A percentile compares a stretch with the other conserved stretches of the same genome.
phyloP scores from a whole-genome alignment of 2,329 filamentous ascomycete genomes.

The Septoria petroselini region DNA sequence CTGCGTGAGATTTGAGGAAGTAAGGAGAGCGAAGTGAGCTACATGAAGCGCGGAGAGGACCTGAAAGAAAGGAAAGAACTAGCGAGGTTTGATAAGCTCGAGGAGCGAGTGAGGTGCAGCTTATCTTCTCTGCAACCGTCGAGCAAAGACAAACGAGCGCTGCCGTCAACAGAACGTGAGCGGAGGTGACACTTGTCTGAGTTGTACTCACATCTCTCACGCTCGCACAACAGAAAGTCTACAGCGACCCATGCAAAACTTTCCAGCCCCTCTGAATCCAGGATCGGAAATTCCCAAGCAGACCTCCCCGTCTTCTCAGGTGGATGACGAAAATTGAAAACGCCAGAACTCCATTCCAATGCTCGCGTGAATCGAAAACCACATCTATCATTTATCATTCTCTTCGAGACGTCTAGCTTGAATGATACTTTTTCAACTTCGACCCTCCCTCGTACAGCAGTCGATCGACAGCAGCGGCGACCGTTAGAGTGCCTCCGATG shows the following conservation, averaged over 20 bases:
- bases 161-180: background rate
- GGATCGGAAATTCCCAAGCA: background rate
- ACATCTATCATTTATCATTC: conserved; percentile 10
- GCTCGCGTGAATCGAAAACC: background rate
- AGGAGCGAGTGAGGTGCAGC: background rate
- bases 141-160: background rate
- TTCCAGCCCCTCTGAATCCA: conserved; percentile 2
- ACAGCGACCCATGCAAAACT: conserved; percentile 3
- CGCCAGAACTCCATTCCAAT: background rate
- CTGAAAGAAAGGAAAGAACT: background rate
- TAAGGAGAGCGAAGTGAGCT: background rate
- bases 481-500: conserved; percentile 89
- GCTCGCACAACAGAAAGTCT: background rate
- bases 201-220: conserved; percentile 5
- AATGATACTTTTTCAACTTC: conserved; percentile 81
- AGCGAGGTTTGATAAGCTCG: background rate
- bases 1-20: background rate
- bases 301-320: background rate
- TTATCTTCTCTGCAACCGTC: background rate
- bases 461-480: conserved; percentile 88
- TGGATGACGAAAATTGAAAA: background rate
- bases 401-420: conserved; percentile 42
- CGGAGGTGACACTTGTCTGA: conserved; percentile 1
- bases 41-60: background rate
- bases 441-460: conserved; percentile 84